Evolutionary conservation across 2,329 filamentous ascomycete genomes (phyloP).

Genomic region (Aspergillus vadensis): DNA sequence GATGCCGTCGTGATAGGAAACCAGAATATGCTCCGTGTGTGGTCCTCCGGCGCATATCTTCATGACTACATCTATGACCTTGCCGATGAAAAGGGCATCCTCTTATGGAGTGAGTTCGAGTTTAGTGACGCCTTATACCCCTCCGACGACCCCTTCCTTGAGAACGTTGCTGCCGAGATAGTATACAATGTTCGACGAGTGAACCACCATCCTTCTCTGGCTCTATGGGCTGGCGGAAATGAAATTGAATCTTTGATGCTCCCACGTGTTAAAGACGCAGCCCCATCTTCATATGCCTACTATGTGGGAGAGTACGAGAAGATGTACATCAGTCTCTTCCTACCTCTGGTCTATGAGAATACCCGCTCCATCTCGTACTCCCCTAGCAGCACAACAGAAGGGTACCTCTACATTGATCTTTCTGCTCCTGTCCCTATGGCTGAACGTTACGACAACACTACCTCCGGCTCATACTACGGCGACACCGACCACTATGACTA

Average conservation of each 20-base stretch:
- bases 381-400: constrained; percentile 62
- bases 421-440: constrained; percentile 56
- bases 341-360: constrained; percentile 61
- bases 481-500: constrained; percentile 66
- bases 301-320: constrained; percentile 59
- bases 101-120: constrained; percentile 66
- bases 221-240: constrained; percentile 60
- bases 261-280: constrained; percentile 43
- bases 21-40: constrained; percentile 66
- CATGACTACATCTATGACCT: constrained; percentile 66
- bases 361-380: constrained; percentile 62
- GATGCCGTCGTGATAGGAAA: constrained; percentile 59
- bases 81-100: constrained; percentile 62
- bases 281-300: constrained; percentile 47
- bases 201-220: constrained; percentile 62
- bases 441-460: constrained; percentile 59
- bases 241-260: constrained; percentile 62
- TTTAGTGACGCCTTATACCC: constrained; percentile 65
- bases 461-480: constrained; percentile 57
- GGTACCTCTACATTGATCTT: constrained; percentile 58
- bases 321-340: constrained; percentile 58
- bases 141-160: constrained; percentile 55
- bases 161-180: constrained; percentile 59
- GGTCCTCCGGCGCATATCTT: constrained; percentile 62
- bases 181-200: constrained; percentile 62